Conservation (phyloP, 140 eudicot genomes). For the Anethum foeniculum region DNA sequence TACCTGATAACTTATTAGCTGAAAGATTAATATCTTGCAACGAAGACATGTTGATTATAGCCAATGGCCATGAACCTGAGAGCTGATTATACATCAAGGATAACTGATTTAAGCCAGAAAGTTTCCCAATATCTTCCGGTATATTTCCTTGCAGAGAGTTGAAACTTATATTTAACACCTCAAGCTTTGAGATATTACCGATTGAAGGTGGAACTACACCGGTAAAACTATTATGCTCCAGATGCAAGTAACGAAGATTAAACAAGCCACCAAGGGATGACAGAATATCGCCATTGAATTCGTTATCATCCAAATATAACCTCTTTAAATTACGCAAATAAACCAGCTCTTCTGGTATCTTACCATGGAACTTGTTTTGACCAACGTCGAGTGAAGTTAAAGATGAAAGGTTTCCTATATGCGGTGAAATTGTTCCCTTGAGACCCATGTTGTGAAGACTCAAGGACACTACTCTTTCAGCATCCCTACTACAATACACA, state of each 20-base stretch:
- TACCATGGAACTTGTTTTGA: conserved; percentile 15
- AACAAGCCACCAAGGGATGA: conserved; percentile 9
- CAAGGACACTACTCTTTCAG: conserved; percentile 20
- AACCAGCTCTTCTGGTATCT: conserved; percentile 16
- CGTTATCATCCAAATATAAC: not conserved
- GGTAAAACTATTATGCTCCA: conserved; percentile 20
- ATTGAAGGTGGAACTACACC: conserved; percentile 19
- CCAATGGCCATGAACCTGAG: conserved; percentile 19
- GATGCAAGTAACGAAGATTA: not conserved
- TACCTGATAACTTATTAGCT: conserved; percentile 10
- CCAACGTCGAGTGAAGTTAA: conserved; percentile 15
- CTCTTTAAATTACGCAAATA: conserved; percentile 1
- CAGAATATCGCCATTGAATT: not conserved
- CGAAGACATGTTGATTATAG: conserved; percentile 13
- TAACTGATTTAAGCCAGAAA: conserved; percentile 2
- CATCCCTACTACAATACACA: conserved; percentile 12
- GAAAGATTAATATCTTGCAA: not conserved
- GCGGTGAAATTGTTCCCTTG: conserved; percentile 20
- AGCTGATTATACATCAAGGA: conserved; percentile 13
- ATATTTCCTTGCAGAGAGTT: conserved; percentile 16
- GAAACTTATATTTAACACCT: not conserved
- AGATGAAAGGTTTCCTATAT: conserved; percentile 27
- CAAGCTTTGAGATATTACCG: conserved; percentile 17
- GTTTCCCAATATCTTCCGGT: conserved; percentile 20
- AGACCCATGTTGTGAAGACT: conserved; percentile 19